Evolutionary conservation across 495 filamentous ascomycete genomes (phyloP), one percentile per base, ranked within the genome.

Genomic region (Penicillium maclennaniae): DNA sequence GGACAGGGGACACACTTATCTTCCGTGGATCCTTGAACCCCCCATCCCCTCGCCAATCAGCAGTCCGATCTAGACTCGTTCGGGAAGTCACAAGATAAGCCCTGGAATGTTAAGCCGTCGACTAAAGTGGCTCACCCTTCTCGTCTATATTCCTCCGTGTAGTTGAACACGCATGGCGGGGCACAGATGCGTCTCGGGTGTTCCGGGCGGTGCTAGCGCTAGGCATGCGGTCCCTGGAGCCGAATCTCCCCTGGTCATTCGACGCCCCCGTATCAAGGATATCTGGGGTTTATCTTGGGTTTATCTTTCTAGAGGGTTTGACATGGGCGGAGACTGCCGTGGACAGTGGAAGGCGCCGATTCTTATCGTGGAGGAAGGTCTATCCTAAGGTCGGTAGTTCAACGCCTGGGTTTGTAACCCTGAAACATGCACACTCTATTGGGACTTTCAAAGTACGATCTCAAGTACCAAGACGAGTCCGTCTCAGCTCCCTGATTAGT

Each of bases 331-430:
- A 61, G 59, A 4, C 17, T 21, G 41, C 59, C 59, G 59, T 46
- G 9, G 8, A n/a, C 1, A 38, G 51, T 61, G 59, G 59, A 61
- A 49, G 54, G 51, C 54, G 54, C 59, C 59, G 59, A 55, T 23
- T 25, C 52, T 49, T 58, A 49, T 53, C 41, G n/a, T 14, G 37
- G 16, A 40, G 31, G 31, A 34, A 14, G 31, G 31, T 34, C 10
- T 34, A 34, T 12, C 31, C 31, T 34, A 1, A 31, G 4, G 9
- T 14, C 31, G 14, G 4, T 34, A 34, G 14, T 3, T 5, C 23
- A 23, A 23, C 2, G 23, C 5, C 23, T 23, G 2, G 23, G 23
- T 5, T 23, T 23, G 5, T 23, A 23, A 23, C 23, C 23, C 23
- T 23, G 23, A 23, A 23, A 5, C 23, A 23, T 23, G 23, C 23